Base-by-base conservation (phyloP, 1,284 basidiomycete species). In the Cystobasidium slooffiae region DNA sequence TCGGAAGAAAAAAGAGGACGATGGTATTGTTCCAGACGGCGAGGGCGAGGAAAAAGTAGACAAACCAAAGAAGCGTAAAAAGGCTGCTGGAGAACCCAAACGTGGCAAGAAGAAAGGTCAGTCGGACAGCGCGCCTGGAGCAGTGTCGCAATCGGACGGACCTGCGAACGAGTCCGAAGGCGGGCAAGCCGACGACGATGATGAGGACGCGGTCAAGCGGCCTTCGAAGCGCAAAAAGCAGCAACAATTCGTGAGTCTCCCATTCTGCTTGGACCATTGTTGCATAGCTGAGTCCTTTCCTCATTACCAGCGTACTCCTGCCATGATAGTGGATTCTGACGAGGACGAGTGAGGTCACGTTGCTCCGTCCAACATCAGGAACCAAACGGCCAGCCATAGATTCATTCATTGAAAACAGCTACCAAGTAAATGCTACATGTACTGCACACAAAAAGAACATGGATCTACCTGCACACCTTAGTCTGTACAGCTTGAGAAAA, bases 1-100 rank as follows among this genome's bases (percentile, higher is more conserved):
- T 83, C 82, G 81, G 79, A 82, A 77, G 80, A 83, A 82, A 65
- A 75, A 76, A 68, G 79, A 78, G 5, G 68, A 58, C 53, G 79
- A 75, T 16, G 79, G 79, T 37, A 70, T 70, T 24, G 62, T 66
- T 9, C 63, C 68, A 18, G 63, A 67, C n/a, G 75, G 75, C 37
- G 68, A 75, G 59, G 69, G 58, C 43, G 58, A 75, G 41, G 68
- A 66, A 53, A 58, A 44, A 59, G 53, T 58, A 44, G 58, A 59
- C 37, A 65, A 52, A 20, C 41, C 64, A 4, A 66, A 66, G 24
- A 61, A 49, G n/a, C 43, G 61, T 4, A 63, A 39, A 61, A 64
- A 51, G 20, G 37, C 46, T 49, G 68, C 31, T 18, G 12, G 31
- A 47, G 67, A 52, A 1, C 47, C 37, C 10, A 55, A 55, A 37